phyloP scores from a whole-genome alignment of 148 eudicot genomes.

The Fallopia convolvulus region DNA sequence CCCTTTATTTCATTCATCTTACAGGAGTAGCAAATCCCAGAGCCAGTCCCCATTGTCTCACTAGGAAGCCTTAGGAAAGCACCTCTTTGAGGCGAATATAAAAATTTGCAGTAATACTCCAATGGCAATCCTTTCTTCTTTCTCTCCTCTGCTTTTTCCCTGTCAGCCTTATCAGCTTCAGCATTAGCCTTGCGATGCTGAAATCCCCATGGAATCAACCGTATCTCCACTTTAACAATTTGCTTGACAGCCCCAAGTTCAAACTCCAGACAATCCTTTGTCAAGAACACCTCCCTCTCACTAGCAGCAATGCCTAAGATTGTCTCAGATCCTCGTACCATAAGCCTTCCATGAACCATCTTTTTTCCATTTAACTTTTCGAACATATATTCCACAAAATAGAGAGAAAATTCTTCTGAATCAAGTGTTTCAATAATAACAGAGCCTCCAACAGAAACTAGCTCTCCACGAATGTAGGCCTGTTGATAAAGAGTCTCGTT shows the following conservation, averaged over 20 bases:
- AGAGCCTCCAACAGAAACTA: constrained; percentile 47
- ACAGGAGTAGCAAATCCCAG: constrained; percentile 67
- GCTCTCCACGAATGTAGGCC: constrained; percentile 53
- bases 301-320: constrained; percentile 69
- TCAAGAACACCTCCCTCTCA: constrained; percentile 85
- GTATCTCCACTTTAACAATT: constrained; percentile 38
- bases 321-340: constrained; percentile 69
- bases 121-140: constrained; percentile 66
- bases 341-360: constrained; percentile 70
- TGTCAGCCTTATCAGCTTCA: constrained; percentile 47
- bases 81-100: constrained; percentile 80
- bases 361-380: constrained; percentile 53
- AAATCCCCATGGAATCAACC: constrained; percentile 66
- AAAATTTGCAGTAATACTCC: constrained; percentile 79
- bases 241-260: constrained; percentile 52
- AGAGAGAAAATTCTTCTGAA: constrained; percentile 40
- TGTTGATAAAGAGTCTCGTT: constrained; percentile 41
- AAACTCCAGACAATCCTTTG: constrained; percentile 69
- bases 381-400: constrained; percentile 84
- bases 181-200: constrained; percentile 65
- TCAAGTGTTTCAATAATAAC: constrained; percentile 57
- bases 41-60: constrained; percentile 56
- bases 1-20: constrained; percentile 28
- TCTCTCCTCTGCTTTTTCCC: constrained; percentile 78
- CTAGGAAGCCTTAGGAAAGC: constrained; percentile 61